Evolutionary conservation across 352 stramenopile genomes (phyloP).

Genomic region (Pythium phragmitis): DNA sequence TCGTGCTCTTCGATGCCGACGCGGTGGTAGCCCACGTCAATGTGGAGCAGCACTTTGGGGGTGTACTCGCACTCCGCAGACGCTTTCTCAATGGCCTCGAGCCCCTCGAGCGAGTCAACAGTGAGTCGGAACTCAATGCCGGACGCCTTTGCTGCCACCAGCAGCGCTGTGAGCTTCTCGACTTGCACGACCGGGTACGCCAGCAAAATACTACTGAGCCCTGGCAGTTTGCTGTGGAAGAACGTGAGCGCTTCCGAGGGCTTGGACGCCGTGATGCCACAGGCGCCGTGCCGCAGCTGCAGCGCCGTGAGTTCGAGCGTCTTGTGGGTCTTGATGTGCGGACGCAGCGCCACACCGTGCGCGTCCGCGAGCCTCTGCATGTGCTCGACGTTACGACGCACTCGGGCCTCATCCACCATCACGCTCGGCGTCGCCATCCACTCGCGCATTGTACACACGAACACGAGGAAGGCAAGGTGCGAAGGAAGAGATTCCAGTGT

Average conservation of each 20-base stretch:
- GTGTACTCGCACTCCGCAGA: constrained; percentile 36
- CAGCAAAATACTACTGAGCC: constrained; percentile 55
- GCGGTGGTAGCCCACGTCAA: constrained; percentile 76
- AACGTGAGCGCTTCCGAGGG: constrained; percentile 67
- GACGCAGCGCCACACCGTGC: constrained; percentile 55
- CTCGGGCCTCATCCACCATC: constrained; percentile 50
- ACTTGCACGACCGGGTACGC: constrained; percentile 70
- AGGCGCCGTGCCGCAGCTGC: constrained; percentile 52
- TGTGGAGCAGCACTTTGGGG: constrained; percentile 63
- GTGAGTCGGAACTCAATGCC: constrained; percentile 57
- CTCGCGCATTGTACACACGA: constrained; percentile 31
- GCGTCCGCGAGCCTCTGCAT: constrained; percentile 58
- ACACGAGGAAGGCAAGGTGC: not conserved
- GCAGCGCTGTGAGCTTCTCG: constrained; percentile 52
- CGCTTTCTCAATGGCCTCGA: constrained; percentile 53
- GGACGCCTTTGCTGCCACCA: constrained; percentile 45
- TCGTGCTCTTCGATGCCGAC: constrained; percentile 65
- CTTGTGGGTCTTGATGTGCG: constrained; percentile 81
- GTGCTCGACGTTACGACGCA: constrained; percentile 58
- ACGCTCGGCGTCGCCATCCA: constrained; percentile 71
- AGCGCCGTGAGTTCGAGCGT: constrained; percentile 59
- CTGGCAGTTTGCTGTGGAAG: constrained; percentile 39
- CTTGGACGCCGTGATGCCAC: constrained; percentile 68
- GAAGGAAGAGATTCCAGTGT: not conserved
- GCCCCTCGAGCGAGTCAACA: constrained; percentile 54